Percentiles rank a stretch among this genome's conserved stretches.
Conservation (phyloP, 2,329 filamentous ascomycete genomes). For the Dothistroma pini region DNA sequence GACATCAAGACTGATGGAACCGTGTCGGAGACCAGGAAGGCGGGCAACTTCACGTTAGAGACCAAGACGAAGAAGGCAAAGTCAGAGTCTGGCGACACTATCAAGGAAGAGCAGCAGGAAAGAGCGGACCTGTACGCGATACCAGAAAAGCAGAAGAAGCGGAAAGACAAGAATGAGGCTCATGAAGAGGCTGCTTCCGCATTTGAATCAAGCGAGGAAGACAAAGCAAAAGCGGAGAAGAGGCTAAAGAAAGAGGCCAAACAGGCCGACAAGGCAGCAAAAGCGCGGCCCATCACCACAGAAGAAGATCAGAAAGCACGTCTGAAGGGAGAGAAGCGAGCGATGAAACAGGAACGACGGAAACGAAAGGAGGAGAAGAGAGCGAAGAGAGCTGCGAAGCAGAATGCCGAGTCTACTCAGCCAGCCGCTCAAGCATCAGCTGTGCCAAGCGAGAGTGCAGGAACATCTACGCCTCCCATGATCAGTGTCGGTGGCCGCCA, state of each 20-base stretch:
- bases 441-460: constrained; percentile 23
- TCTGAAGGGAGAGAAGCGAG: constrained; percentile 46
- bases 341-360: constrained; percentile 43
- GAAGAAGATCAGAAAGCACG: constrained; percentile 30
- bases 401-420: constrained; percentile 41
- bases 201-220: constrained; percentile 22
- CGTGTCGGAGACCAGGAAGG: constrained; percentile 25
- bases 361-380: constrained; percentile 51
- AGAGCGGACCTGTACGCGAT: constrained; percentile 5
- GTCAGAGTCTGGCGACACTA: constrained; percentile 8
- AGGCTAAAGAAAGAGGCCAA: constrained; percentile 33
- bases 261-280: constrained; percentile 15
- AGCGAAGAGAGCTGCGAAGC: constrained; percentile 43
- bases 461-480: constrained; percentile 31
- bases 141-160: constrained; percentile 11
- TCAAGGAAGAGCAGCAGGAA: constrained; percentile 4
- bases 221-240: constrained; percentile 41
- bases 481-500: constrained; percentile 51
- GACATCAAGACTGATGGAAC: constrained; percentile 37
- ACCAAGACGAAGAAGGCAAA: constrained; percentile 28
- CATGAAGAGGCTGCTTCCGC: constrained; percentile 1
- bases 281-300: constrained; percentile 21
- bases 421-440: constrained; percentile 17
- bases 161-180: constrained; percentile 2
- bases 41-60: constrained; percentile 18